phyloP scores from a whole-genome alignment of 1,284 basidiomycete species.

The Apiotrichum brassicae region DNA sequence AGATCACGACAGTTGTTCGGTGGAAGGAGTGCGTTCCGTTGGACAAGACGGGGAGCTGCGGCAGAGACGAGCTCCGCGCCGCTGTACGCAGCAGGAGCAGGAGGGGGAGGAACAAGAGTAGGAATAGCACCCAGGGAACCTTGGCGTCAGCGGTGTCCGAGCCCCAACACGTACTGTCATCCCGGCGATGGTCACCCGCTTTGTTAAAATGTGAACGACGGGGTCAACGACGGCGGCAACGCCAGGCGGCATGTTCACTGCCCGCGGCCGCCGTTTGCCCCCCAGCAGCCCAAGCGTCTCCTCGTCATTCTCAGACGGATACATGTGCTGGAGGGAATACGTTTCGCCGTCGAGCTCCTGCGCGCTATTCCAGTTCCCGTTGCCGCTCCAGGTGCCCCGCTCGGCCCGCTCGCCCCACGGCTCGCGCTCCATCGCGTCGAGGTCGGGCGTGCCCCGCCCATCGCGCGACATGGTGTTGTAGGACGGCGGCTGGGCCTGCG shows the following conservation, averaged over 20 bases:
- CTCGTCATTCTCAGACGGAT: not conserved
- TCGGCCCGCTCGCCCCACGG: not conserved
- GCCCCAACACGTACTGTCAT: not conserved
- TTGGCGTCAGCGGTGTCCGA: not conserved
- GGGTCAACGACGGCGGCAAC: too few relatives aligned
- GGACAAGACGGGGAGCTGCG: conserved; percentile 6
- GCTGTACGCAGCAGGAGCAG: not conserved
- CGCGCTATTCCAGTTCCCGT: not conserved
- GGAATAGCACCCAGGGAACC: conserved; percentile 8
- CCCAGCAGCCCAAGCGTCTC: conserved; percentile 1
- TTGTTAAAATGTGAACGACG: too few relatives aligned
- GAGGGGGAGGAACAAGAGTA: conserved; percentile 3
- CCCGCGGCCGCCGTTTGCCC: not conserved
- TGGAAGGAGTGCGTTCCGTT: conserved; percentile 24
- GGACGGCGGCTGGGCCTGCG: too few relatives aligned
- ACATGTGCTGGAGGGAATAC: not conserved
- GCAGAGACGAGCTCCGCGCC: not conserved
- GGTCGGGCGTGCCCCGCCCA: not conserved
- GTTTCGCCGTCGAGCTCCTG: too few relatives aligned
- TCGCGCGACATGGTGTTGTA: not conserved
- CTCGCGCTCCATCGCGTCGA: not conserved
- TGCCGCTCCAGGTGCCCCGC: not conserved
- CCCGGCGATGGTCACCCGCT: too few relatives aligned
- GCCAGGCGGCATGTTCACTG: too few relatives aligned
- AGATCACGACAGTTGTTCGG: conserved; percentile 28